Conservation (phyloP, 2,329 filamentous ascomycete species). For the Botrytis cinerea region DNA sequence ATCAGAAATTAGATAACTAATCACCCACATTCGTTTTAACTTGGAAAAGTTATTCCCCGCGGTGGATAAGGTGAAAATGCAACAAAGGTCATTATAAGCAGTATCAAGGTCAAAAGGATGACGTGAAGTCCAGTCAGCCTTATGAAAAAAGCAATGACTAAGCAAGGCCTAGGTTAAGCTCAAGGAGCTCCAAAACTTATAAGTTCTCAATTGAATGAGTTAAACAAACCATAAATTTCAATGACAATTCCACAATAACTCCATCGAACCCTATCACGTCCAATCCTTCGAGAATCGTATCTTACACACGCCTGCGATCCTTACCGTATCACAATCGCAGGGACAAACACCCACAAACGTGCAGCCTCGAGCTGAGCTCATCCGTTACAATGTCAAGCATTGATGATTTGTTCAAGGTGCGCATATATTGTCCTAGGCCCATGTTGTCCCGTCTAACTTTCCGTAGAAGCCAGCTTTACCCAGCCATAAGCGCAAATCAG, state of each 20-base stretch:
- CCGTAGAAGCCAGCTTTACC: constrained; percentile 42
- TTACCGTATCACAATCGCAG: neutral
- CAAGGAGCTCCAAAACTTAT: constrained; percentile 10
- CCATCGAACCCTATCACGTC: neutral
- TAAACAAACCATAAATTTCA: constrained; percentile 1
- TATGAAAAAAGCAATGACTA: neutral
- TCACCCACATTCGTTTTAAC: neutral
- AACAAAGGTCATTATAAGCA: neutral
- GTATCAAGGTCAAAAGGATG: neutral
- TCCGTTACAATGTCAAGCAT: constrained; percentile 37
- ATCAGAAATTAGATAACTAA: neutral
- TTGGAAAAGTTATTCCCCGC: neutral
- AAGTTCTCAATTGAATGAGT: neutral
- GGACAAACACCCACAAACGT: neutral
- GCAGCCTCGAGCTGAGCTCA: constrained; percentile 18
- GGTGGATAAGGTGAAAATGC: neutral
- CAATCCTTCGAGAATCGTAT: neutral
- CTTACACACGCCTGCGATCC: neutral
- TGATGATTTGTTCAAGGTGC: constrained; percentile 39
- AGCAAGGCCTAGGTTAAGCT: constrained; percentile 11
- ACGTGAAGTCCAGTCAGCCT: neutral
- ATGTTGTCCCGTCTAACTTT: constrained; percentile 21
- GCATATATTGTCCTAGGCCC: neutral
- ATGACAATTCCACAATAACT: neutral
- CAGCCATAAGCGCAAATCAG: constrained; percentile 63